These are phyloP conservation scores for Aspergillus panamensis DNA, from an alignment of 495 filamentous ascomycete species.

Conservation along the genomic window DNA sequence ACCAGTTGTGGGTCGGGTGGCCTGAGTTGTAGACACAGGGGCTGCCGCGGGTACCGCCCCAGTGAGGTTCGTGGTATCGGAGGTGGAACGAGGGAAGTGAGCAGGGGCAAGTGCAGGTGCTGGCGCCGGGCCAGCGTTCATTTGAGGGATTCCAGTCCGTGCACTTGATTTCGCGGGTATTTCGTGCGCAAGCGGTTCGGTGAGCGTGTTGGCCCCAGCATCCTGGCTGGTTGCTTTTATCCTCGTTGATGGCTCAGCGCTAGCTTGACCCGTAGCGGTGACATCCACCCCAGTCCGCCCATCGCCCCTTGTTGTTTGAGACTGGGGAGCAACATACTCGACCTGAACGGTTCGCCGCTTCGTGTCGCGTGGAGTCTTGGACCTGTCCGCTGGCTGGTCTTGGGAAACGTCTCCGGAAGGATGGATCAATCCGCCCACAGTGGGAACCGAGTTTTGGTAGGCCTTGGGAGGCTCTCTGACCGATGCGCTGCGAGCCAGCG, in stretches of 20 bases:
- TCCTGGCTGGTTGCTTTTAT: slow-evolving; percentile 18
- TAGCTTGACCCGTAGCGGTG: slow-evolving; percentile 13
- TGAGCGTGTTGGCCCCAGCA: slow-evolving; percentile 4
- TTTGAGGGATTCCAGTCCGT: slow-evolving; percentile 12
- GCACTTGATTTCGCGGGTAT: slow-evolving; percentile 8
- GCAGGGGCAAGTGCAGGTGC: slow-evolving; percentile 21
- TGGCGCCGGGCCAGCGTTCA: slow-evolving; percentile 5
- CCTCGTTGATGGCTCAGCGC: slow-evolving; percentile 21
- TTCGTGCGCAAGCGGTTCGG: slow-evolving; percentile 6
- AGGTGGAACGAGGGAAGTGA: slow-evolving; percentile 53
- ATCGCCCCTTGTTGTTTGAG: slow-evolving; percentile 70
- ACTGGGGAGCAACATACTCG: slow-evolving; percentile 92
- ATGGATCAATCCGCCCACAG: slow-evolving; percentile 65
- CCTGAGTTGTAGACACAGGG: slow-evolving; percentile 41
- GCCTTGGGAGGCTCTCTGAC: slow-evolving; percentile 83
- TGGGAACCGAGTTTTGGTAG: slow-evolving; percentile 50
- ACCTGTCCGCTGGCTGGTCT: slow-evolving; percentile 58
- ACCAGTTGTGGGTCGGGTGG: slow-evolving; percentile 71
- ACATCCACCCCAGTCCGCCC: slow-evolving; percentile 21
- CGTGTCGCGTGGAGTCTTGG: slow-evolving; percentile 67
- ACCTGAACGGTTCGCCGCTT: slow-evolving; percentile 96
- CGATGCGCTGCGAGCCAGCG: slow-evolving; percentile 78
- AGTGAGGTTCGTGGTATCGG: slow-evolving; percentile 50
- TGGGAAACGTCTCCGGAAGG: slow-evolving; percentile 76
- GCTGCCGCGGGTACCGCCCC: slow-evolving; percentile 39